Base-by-base conservation (phyloP, 1,139 yeast genomes). In the Kodamaea sp. region DNA sequence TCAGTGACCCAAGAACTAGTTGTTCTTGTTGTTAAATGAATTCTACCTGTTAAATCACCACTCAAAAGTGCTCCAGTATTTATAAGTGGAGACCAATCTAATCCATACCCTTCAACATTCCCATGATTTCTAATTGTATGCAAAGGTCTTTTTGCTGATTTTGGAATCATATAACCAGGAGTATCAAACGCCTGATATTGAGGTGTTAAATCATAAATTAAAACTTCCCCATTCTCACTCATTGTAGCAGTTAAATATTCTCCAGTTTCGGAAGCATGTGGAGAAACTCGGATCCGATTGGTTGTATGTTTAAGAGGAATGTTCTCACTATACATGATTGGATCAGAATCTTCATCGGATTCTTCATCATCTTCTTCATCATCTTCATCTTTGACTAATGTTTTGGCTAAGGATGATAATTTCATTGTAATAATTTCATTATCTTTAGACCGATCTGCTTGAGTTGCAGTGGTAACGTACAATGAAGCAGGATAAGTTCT, bases 51-150 rank as follows among this genome's bases (percentile, higher is more conserved):
- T 50, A 88, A 72, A 58, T 92, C 99, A 53, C 99, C 99, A 2
- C 95, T 78, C 44, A 92, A 70, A 44, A 92, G 67, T 2, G 92
- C 78, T 23, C 97, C 97, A 7, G 89, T 79, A 46, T 74, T 76
- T 46, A 82, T 76, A 47, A 84, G 66, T 27, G 97, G 96, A 3
- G 96, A 87, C 99, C 99, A 92, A 63, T 90, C 98, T 38, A 94
- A 63, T 15, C 96, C 99, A 57, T 89, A 92, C 24, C 99, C 98
- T 68, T 92, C 99, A 12, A 87, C 95, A 53, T 84, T 83, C n/a
- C 97, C 96, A 58, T 92, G 99, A 47, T 70, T 75, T 54, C 79
- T 77, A 45, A 94, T 72, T n/a, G 96, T 88, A 63, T 90, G 92
- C 11, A 80, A 58, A 11, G 98, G 96, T 58, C 83, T 78, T 58